Evolutionary conservation across 441 rosid genomes (phyloP), one percentile per base, ranked within the genome.

Genomic region (Erodium moschatum): DNA sequence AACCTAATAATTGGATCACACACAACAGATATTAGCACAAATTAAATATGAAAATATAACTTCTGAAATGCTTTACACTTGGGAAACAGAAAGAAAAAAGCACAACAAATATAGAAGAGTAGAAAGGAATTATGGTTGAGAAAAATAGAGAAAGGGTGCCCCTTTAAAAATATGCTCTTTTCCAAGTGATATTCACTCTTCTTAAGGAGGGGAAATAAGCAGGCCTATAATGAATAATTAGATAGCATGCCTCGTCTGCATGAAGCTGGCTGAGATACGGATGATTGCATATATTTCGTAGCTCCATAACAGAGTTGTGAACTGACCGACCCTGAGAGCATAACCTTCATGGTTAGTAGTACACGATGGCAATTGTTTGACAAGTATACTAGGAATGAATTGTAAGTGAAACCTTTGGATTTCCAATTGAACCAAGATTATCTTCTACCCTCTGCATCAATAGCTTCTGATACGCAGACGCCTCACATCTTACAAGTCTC

Each of bases 191-290:
- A 69, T 64, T 42, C 44, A 70, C 15, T 65, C 72, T 61, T 65
- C 61, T 21, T 12, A 46, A 35, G 40, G 52, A 42, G 0, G 65
- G 54, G 64, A 44, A 74, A 65, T 68, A 75, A 70, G 71, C 29
- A 42, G 61, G 56, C 63, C 31, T 75, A 27, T 27, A 48, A 63
- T 63, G 33, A 66, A 52, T 65, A 64, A 70, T 66, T 40, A 79
- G 77, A 78, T 68, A 35, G n/a, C 74, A 79, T 82, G 80, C 98
- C 97, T 92, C 97, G 18, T 92, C 98, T 52, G 85, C 78, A 69
- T 92, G 98, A 81, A 92, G 96, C 80, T 92, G 98, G 84, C 98
- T 92, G 77, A 92, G 82, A 81, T 92, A 92, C 16, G 98, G 98
- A 79, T 92, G 98, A 79, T 92, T 92, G 85, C 98, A 92, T 74